Percentiles rank a stretch among this genome's conserved stretches.
These are phyloP conservation scores for Elsinoe arachidis DNA, from an alignment of 2,329 filamentous ascomycete genomes.

Conservation along the genomic window DNA sequence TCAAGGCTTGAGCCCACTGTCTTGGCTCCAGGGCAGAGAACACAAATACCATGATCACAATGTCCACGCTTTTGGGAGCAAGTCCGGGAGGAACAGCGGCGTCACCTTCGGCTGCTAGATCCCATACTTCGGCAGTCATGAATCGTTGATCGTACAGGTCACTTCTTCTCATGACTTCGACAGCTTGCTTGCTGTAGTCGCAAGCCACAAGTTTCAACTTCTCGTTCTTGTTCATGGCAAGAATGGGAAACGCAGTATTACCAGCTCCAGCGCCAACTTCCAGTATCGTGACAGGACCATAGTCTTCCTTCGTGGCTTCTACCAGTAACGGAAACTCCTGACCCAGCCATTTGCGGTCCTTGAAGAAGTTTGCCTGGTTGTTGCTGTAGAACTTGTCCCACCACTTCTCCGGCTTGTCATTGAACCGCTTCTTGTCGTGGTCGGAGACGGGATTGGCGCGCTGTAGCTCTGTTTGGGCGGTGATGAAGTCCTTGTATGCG, in stretches of 20 bases:
- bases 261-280: conserved; percentile 94
- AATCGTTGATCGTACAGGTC: conserved; percentile 60
- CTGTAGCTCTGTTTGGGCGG: conserved; percentile 77
- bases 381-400: conserved; percentile 99
- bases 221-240: conserved; percentile 75
- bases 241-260: conserved; percentile 89
- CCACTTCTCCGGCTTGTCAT: conserved; percentile 83
- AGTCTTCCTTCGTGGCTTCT: conserved; percentile 61
- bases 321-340: conserved; percentile 91
- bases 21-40: conserved; percentile 81
- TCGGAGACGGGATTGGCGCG: conserved; percentile 79
- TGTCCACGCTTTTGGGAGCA: conserved; percentile 70
- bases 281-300: conserved; percentile 62
- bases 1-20: conserved; percentile 76
- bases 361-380: conserved; percentile 96
- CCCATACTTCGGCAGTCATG: conserved; percentile 92
- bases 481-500: conserved; percentile 75
- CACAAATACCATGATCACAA: conserved; percentile 93
- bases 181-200: conserved; percentile 91
- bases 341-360: conserved; percentile 92
- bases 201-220: conserved; percentile 80
- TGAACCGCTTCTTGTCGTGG: conserved; percentile 88
- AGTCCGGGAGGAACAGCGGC: conserved; percentile 63
- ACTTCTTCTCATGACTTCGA: conserved; percentile 80
- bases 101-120: conserved; percentile 55